phyloP scores from a whole-genome alignment of 192 early-diverging fungal species.

The Cladochytrium replicatum region DNA sequence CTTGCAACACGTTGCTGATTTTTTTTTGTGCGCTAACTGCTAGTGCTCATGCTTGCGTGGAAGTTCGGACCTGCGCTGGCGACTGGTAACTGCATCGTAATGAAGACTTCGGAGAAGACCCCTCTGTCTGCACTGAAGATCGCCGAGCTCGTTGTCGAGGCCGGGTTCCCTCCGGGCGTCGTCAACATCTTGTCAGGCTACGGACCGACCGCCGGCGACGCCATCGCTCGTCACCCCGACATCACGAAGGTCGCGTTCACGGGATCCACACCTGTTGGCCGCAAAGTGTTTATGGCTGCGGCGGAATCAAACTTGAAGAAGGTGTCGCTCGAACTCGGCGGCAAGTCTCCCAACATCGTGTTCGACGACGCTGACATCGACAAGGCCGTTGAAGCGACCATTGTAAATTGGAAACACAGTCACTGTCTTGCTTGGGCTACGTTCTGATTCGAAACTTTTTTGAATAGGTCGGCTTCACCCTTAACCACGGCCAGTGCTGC shows the following conservation, averaged over 20 bases:
- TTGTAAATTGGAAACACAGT: no score
- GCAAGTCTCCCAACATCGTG: slow-evolving; percentile 37
- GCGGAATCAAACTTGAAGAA: slow-evolving; percentile 24
- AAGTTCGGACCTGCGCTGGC: slow-evolving; percentile 28
- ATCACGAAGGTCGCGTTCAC: slow-evolving; percentile 22
- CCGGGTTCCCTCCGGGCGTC: slow-evolving; percentile 31
- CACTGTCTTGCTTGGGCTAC: slow-evolving; percentile 2
- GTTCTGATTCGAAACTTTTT: slow-evolving; percentile 7
- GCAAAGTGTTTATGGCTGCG: slow-evolving; percentile 1
- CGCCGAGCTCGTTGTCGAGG: slow-evolving; percentile 17
- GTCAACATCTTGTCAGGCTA: slow-evolving; percentile 36
- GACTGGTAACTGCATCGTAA: slow-evolving; percentile 20
- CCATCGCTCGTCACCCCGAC: slow-evolving; percentile 26
- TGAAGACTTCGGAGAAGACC: slow-evolving; percentile 30
- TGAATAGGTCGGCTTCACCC: slow-evolving; percentile 22
- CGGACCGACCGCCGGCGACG: slow-evolving; percentile 21
- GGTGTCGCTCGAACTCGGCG: slow-evolving; percentile 41
- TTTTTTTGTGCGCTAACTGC: slow-evolving; percentile 1
- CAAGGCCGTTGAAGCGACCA: slow-evolving; percentile 27
- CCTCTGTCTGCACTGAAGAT: slow-evolving; percentile 26
- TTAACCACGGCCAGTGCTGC: slow-evolving; percentile 40
- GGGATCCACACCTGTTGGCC: slow-evolving; percentile 11
- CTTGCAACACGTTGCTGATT: neutral
- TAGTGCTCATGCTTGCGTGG: slow-evolving; percentile 25
- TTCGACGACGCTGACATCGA: slow-evolving; percentile 40